Percentiles rank a stretch among this genome's conserved stretches.
Evolutionary conservation across 768 basidiomycete species (phyloP).

Genomic region (Phylloporus scabripes): DNA sequence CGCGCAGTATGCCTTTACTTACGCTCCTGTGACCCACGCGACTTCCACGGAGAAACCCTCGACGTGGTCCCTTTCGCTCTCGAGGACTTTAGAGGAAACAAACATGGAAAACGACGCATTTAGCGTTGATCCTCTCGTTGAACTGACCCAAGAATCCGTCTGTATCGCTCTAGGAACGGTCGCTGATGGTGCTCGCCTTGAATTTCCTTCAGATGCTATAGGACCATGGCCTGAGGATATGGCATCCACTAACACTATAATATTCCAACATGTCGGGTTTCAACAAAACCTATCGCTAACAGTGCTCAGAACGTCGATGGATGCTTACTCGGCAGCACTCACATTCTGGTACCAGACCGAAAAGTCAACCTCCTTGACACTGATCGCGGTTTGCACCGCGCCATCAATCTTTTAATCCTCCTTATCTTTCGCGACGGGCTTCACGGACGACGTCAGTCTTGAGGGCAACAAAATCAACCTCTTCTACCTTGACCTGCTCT

Average conservation of each 20-base stretch:
- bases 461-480: slow-evolving; percentile 66
- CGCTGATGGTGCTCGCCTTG: slow-evolving; percentile 53
- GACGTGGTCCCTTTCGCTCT: slow-evolving; percentile 96
- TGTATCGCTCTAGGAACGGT: not conserved
- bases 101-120: slow-evolving; percentile 99
- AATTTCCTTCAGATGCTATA: slow-evolving; percentile 94
- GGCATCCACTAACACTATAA: slow-evolving; percentile 97
- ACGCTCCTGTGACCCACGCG: slow-evolving; percentile 99
- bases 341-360: slow-evolving; percentile 92
- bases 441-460: slow-evolving; percentile 41
- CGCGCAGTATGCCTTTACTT: slow-evolving; percentile 24
- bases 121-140: slow-evolving; percentile 83
- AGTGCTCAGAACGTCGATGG: slow-evolving; percentile 5
- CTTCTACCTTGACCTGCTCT: slow-evolving; percentile 56
- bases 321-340: slow-evolving; percentile 19
- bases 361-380: slow-evolving; percentile 93
- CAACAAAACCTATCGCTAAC: slow-evolving; percentile 69
- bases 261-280: slow-evolving; percentile 99
- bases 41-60: slow-evolving; percentile 99
- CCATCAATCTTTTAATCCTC: slow-evolving; percentile 82
- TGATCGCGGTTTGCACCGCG: slow-evolving; percentile 87
- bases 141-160: slow-evolving; percentile 69
- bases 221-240: slow-evolving; percentile 97
- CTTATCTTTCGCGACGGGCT: slow-evolving; percentile 49
- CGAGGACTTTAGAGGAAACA: slow-evolving; percentile 84